Evolutionary conservation across 2,329 filamentous ascomycete species (phyloP).

Genomic region (Aspergillus melleus): DNA sequence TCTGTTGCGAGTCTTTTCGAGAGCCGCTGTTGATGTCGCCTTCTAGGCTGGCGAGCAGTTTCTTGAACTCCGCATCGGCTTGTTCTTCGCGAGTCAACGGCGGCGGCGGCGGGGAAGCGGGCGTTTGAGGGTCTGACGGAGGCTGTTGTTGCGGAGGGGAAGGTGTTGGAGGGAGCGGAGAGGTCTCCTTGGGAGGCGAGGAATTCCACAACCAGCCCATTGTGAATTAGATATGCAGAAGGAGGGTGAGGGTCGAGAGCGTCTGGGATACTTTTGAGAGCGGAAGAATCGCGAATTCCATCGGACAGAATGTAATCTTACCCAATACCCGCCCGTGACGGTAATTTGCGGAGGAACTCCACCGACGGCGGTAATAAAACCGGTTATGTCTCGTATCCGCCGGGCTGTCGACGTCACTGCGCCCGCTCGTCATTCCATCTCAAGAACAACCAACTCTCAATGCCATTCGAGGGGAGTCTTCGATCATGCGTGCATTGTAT

Average conservation of each 20-base stretch:
- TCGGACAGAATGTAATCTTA: background rate
- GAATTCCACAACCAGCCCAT: constrained; percentile 53
- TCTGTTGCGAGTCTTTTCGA: background rate
- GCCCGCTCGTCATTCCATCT: background rate
- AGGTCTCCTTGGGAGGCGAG: constrained; percentile 27
- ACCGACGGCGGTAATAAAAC: background rate
- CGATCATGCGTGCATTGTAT: background rate
- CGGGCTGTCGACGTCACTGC: background rate
- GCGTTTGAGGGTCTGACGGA: constrained; percentile 12
- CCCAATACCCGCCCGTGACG: background rate
- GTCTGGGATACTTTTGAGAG: background rate
- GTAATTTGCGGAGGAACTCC: background rate
- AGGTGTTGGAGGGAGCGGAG: constrained; percentile 17
- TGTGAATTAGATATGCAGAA: constrained; percentile 3
- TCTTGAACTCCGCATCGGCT: constrained; percentile 56
- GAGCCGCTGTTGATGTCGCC: constrained; percentile 26
- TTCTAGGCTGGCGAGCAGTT: constrained; percentile 53
- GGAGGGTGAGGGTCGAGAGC: no score
- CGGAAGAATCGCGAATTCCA: background rate
- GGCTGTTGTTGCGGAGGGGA: constrained; percentile 10
- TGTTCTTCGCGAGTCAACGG: constrained; percentile 46
- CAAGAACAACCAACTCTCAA: background rate
- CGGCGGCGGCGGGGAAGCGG: constrained; percentile 24
- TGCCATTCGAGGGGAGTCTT: background rate
- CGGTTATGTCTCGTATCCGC: background rate